phyloP scores from a whole-genome alignment of 192 early-diverging fungal genomes.

The Linnemannia exigua region DNA sequence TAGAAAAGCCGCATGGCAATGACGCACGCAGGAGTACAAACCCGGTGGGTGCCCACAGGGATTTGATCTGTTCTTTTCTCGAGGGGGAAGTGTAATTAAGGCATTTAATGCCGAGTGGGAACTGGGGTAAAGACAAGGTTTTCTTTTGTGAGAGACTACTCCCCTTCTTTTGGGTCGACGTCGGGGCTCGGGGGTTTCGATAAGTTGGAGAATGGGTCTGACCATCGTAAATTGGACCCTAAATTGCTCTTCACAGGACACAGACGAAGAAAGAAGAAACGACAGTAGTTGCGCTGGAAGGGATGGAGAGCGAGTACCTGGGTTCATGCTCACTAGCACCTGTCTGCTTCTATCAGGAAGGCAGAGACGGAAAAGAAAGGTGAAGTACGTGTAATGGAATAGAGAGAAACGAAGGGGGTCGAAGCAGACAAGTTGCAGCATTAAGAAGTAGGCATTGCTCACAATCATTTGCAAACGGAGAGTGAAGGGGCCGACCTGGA shows the following conservation, averaged over 20 bases:
- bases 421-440: no score
- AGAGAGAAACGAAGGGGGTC: no score
- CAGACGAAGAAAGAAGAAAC: neutral
- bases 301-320: no score
- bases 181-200: neutral
- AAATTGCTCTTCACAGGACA: slow-evolving; percentile 6
- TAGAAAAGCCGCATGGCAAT: neutral
- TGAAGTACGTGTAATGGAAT: no score
- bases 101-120: neutral
- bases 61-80: neutral
- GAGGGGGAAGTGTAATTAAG: neutral
- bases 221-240: neutral
- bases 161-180: neutral
- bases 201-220: neutral
- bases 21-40: neutral
- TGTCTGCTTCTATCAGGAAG: no score
- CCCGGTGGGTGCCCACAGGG: neutral
- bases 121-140: neutral
- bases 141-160: neutral
- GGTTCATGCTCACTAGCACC: no score
- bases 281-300: neutral
- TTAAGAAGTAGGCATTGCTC: no score
- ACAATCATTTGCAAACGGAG: no score
- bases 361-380: no score
- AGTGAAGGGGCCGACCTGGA: no score